These are phyloP conservation scores for Erigeron canadensis DNA, from an alignment of 129 eudicot genomes.

Conservation along the genomic window DNA sequence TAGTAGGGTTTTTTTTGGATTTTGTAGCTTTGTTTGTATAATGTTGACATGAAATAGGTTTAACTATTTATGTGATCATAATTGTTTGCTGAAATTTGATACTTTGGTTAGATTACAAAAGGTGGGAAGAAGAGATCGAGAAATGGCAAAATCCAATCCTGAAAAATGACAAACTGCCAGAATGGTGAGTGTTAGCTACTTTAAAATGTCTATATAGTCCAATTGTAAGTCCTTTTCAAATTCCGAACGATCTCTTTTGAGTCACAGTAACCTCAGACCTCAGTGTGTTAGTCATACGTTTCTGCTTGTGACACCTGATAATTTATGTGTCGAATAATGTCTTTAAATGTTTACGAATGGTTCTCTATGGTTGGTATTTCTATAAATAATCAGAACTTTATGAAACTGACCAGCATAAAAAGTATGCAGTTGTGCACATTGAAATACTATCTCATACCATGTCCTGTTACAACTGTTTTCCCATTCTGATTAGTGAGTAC, in stretches of 20 bases:
- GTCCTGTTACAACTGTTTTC: background rate
- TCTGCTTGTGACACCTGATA: background rate
- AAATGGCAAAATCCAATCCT: constrained; percentile 94
- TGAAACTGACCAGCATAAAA: background rate
- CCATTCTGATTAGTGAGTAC: background rate
- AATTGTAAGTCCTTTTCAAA: background rate
- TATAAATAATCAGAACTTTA: background rate
- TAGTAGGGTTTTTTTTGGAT: constrained; percentile 58
- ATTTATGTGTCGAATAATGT: background rate
- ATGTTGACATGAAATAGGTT: background rate
- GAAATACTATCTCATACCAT: background rate
- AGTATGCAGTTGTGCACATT: background rate
- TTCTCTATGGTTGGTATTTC: background rate
- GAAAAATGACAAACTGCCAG: constrained; percentile 77
- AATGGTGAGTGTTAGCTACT: constrained; percentile 55
- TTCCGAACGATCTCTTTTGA: background rate
- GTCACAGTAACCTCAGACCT: background rate
- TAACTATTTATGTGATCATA: background rate
- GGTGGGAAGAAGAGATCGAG: constrained; percentile 98
- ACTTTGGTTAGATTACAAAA: constrained; percentile 62
- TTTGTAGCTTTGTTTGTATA: background rate
- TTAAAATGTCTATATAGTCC: background rate
- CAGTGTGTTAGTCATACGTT: background rate
- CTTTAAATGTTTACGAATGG: background rate
- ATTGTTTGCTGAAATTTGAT: background rate